Evolutionary conservation across 495 filamentous ascomycete species (phyloP), one percentile per base, ranked within the genome.

Genomic region (Neurospora pannonica): DNA sequence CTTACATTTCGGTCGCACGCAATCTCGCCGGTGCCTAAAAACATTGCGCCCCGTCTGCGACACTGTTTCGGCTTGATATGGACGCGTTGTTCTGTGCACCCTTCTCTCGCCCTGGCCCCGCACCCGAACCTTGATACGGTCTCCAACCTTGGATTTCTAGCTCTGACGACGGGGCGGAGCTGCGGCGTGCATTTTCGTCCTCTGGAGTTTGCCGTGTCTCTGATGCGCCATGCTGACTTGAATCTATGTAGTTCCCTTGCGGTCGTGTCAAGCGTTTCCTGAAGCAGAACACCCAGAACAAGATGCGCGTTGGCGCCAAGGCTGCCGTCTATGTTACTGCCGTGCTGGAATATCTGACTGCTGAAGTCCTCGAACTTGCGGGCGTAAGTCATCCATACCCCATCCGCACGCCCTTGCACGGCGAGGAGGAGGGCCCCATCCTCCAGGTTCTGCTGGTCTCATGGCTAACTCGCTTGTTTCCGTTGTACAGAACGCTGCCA

Each of bases 251-350:
- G 97, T 99, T 99, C 86, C 96, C 96, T 48, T 99, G 96, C 82
- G 96, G 96, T 85, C 97, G 96, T 92, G 95, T 99, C 81, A 99
- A 99, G 91, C 95, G 96, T 86, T 97, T 98, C 87, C 87, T 99
- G 81, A 98, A 98, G 89, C 96, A 96, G 84, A 97, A 97, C 85
- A 98, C 96, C 34, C 96, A 98, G 79, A 97, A 97, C 85, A 98
- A 98, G 89, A 98, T 98, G 94, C 95, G 96, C 86, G 97, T 99
- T 77, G 97, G 96, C 79, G 96, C 96, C 78, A 99, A 99, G 87
- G 96, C 96, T 74, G 94, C 96, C 72, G 96, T 99, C 80, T 99
- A 99, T 83, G 95, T 99, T 75, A 98, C 96, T 69, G 96, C 96
- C 31, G 96, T 99, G 70, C 92, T 99, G 71, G 96, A 99, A 86